Evolutionary conservation across 257 asterid species (phyloP).

Genomic region (Salvia hispanica): DNA sequence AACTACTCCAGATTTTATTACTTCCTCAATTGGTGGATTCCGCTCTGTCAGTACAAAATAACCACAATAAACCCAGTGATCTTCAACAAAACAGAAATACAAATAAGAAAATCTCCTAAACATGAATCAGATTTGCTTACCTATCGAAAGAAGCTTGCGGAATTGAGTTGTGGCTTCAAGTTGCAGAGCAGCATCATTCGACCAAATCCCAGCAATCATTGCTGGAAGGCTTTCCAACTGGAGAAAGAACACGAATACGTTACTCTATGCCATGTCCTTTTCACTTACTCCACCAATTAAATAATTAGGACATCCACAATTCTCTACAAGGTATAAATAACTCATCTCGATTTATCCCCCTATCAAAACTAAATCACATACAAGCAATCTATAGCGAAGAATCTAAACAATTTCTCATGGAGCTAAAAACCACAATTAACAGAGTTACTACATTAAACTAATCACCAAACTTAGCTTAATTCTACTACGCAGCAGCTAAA

Average conservation of each 20-base stretch:
- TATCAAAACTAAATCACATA: too few relatives aligned
- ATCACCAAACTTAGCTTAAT: too few relatives aligned
- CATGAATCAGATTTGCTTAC: constrained; percentile 27
- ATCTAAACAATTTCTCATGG: too few relatives aligned
- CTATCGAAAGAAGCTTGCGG: constrained; percentile 91
- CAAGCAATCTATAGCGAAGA: too few relatives aligned
- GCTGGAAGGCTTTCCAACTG: constrained; percentile 86
- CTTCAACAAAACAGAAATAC: background rate
- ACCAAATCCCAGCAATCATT: constrained; percentile 76
- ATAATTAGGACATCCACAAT: background rate
- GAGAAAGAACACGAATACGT: constrained; percentile 19
- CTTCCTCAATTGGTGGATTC: constrained; percentile 92
- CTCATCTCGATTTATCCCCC: too few relatives aligned
- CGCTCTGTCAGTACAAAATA: constrained; percentile 52
- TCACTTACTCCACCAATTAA: constrained; percentile 11
- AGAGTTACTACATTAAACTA: too few relatives aligned
- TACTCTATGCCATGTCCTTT: background rate
- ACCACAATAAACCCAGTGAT: constrained; percentile 9
- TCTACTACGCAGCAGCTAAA: too few relatives aligned
- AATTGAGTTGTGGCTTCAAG: constrained; percentile 89
- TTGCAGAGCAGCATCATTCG: constrained; percentile 62
- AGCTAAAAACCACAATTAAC: too few relatives aligned
- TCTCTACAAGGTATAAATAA: background rate
- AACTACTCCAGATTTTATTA: constrained; percentile 85
- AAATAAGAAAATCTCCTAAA: background rate